Base-by-base conservation (phyloP, 768 basidiomycete species). In the Auricularia cornea region DNA sequence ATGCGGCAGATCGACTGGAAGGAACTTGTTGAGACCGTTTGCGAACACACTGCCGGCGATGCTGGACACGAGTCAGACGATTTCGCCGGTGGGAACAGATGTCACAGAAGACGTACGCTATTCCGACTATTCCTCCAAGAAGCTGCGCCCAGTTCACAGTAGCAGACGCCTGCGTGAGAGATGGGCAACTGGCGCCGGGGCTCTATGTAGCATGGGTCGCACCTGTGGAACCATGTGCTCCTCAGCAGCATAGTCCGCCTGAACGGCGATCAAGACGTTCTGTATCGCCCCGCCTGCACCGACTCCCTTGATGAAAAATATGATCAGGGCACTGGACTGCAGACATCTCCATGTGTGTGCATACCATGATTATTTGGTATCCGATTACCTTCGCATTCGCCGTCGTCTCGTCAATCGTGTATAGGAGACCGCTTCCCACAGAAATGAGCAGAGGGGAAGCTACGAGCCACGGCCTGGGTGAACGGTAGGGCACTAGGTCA, bases 201-300 rank as follows among this genome's bases (percentile, higher is more conserved):
- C n/a, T n/a, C n/a, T n/a, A n/a, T n/a, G n/a, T n/a, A n/a, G n/a
- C n/a, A n/a, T n/a, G n/a, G n/a, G n/a, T n/a, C n/a, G n/a, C n/a
- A n/a, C n/a, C n/a, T n/a, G n/a, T n/a, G n/a, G n/a, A n/a, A 78
- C 70, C 54, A 76, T 62, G 65, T 71, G 66, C 1, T 71, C 69
- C 32, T 69, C 66, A 41, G 68, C 64, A 23, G 68, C 69, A 48
- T 74, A 71, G 35, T 76, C 76, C 29, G 74, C 75, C 59, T 79
- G 78, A 5, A 77, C 72, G 6, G 76, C 73, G 44, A 77, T 68
- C 71, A 79, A 71, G 10, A 69, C 65, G 65, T 76, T 76, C 68
- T 68, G 44, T 67, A 54, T 18, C 5, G 61, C 52, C 16, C 61
- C 56, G 33, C 76, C 77, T 59, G 77, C 68, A 40, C 77, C 77